phyloP scores from a whole-genome alignment of 805 yeast species.

The Tetrapisispora pingtungensis region DNA sequence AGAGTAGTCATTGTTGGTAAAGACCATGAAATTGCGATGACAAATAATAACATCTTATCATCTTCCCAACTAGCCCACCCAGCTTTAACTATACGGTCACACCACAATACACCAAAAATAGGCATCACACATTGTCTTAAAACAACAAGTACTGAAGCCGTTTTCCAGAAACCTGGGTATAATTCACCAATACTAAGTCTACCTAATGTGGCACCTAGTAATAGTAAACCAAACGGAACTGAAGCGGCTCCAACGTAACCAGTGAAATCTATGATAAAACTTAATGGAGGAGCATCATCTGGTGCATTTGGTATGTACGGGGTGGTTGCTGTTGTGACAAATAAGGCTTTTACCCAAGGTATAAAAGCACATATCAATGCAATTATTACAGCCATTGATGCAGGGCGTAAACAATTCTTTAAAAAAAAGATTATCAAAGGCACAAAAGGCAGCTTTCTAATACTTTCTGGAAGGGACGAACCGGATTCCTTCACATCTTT shows the following conservation, averaged over 20 bases:
- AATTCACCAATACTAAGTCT: slow-evolving; percentile 52
- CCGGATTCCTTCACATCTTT: slow-evolving; percentile 27
- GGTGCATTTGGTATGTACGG: slow-evolving; percentile 64
- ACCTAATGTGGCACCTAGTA: slow-evolving; percentile 85
- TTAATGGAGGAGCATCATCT: slow-evolving; percentile 73
- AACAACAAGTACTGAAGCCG: slow-evolving; percentile 49
- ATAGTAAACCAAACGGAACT: slow-evolving; percentile 78
- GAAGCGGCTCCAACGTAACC: slow-evolving; percentile 77
- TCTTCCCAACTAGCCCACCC: slow-evolving; percentile 52
- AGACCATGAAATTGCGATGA: slow-evolving; percentile 65
- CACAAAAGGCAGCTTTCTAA: slow-evolving; percentile 23
- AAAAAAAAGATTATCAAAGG: slow-evolving; percentile 27
- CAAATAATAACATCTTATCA: slow-evolving; percentile 54
- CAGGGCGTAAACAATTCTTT: slow-evolving; percentile 60
- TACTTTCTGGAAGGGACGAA: slow-evolving; percentile 17
- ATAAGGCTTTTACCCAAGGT: slow-evolving; percentile 77
- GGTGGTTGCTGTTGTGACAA: slow-evolving; percentile 39
- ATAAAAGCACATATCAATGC: slow-evolving; percentile 67
- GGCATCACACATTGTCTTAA: slow-evolving; percentile 66
- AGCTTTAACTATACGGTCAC: slow-evolving; percentile 49
- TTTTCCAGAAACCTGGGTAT: slow-evolving; percentile 57
- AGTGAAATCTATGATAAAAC: slow-evolving; percentile 75
- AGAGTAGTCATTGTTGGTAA: slow-evolving; percentile 85
- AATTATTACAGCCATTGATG: slow-evolving; percentile 56
- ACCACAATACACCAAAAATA: slow-evolving; percentile 61